phyloP scores from a whole-genome alignment of 495 filamentous ascomycete species.

The Trichoderma erinaceum region DNA sequence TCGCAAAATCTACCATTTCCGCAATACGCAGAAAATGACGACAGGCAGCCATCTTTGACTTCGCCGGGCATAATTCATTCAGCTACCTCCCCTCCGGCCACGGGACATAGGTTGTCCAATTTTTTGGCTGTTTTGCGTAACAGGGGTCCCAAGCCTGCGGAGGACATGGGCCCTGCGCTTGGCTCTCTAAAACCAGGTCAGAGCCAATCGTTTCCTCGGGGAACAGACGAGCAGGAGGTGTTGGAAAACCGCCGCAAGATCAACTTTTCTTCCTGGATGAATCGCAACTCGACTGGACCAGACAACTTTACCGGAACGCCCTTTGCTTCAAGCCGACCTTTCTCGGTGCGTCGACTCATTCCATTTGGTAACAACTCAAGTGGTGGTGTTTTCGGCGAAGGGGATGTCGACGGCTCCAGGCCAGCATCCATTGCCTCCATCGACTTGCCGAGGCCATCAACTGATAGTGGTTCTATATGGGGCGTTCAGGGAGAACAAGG shows the following conservation, averaged over 20 bases:
- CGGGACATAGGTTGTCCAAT: constrained; percentile 24
- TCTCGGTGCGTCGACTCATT: constrained; percentile 47
- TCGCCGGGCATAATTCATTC: constrained; percentile 29
- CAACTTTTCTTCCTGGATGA: constrained; percentile 51
- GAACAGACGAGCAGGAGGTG: constrained; percentile 42
- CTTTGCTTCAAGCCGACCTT: constrained; percentile 28
- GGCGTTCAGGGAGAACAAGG: constrained; percentile 26
- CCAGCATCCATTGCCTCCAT: constrained; percentile 75
- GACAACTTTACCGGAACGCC: constrained; percentile 32
- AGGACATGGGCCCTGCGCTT: constrained; percentile 61
- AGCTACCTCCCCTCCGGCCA: constrained; percentile 24
- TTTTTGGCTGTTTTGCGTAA: constrained; percentile 55
- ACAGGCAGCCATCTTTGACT: constrained; percentile 23
- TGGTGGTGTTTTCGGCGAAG: constrained; percentile 59
- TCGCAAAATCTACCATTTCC: constrained; percentile 51
- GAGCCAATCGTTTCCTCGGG: constrained; percentile 72
- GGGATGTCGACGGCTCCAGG: constrained; percentile 63
- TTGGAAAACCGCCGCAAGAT: constrained; percentile 39
- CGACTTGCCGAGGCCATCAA: constrained; percentile 75
- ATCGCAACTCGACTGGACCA: constrained; percentile 42
- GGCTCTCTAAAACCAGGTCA: constrained; percentile 70
- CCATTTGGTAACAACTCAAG: constrained; percentile 62
- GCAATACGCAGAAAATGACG: constrained; percentile 33
- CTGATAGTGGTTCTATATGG: constrained; percentile 58
- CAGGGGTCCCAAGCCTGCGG: constrained; percentile 58